These are phyloP conservation scores for Boechera stricta DNA, from an alignment of 345 rosid genomes.

Conservation along the genomic window DNA sequence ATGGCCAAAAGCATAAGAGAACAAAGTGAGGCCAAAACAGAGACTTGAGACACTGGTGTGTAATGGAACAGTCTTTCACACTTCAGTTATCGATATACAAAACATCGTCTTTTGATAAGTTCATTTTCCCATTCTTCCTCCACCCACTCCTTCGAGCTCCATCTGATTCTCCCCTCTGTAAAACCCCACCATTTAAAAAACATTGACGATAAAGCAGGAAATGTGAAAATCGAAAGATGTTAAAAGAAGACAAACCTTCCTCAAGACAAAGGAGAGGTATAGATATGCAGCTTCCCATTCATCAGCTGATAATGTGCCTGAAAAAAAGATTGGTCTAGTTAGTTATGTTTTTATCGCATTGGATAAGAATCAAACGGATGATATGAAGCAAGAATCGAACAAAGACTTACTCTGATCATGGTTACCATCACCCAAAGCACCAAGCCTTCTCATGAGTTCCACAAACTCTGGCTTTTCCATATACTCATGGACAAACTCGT, in stretches of 20 bases:
- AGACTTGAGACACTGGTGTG: constrained; percentile 21
- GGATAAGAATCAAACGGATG: background rate
- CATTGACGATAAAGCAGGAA: background rate
- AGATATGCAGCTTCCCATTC: constrained; percentile 98
- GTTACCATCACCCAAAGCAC: constrained; percentile 96
- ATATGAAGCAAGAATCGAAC: constrained; percentile 3
- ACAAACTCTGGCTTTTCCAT: constrained; percentile 73
- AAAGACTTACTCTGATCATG: constrained; percentile 79
- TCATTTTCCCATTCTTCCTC: constrained; percentile 82
- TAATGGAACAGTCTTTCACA: constrained; percentile 23
- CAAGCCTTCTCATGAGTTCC: constrained; percentile 89
- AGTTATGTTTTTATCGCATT: constrained; percentile 5
- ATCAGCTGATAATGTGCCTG: constrained; percentile 87
- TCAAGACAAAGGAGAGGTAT: constrained; percentile 81
- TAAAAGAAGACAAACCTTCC: constrained; percentile 62
- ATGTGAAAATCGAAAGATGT: background rate
- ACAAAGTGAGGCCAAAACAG: constrained; percentile 30
- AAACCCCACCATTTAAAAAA: background rate
- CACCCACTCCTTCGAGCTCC: constrained; percentile 52
- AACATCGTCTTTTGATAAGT: constrained; percentile 74
- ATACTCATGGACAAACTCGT: constrained; percentile 87
- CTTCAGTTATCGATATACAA: constrained; percentile 41
- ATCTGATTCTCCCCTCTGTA: constrained; percentile 80
- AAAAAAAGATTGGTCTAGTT: background rate
- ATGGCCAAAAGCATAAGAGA: constrained; percentile 8